Evolutionary conservation across 1,139 yeast genomes (phyloP), one percentile per base, ranked within the genome.

Genomic region (Suhomyces ambrosiae): DNA sequence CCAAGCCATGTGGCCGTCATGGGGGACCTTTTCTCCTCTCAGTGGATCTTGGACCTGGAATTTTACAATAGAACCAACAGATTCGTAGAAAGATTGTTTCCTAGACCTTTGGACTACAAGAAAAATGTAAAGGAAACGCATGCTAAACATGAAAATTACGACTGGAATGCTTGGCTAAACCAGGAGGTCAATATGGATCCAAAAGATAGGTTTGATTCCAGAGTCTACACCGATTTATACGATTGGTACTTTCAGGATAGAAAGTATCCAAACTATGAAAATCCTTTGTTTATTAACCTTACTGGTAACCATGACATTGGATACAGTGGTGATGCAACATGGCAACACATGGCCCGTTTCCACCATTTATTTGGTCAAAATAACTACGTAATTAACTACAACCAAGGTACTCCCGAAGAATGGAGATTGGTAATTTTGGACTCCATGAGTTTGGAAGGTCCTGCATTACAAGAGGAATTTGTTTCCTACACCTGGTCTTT

Each of bases 291-390:
- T 53, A 74, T 88, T 42, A 90, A 92, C 55, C 68, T 92, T 28
- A 83, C 96, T 0, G 98, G 98, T 2, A 94, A 92, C 57, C 98
- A 92, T 58, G 98, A 92, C 58, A 81, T 92, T 40, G 98, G 98
- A 0, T 92, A 92, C 57, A 80, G 88, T 37, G 97, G 97, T 0
- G 98, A 94, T 62, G 88, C 95, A 32, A 88, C 96, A 0, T 80
- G 83, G 71, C 96, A 87, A 54, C 95, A 95, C 52, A 78, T 89
- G 80, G 79, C 87, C 1, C 71, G 98, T 45, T 94, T 80, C 65
- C 75, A 73, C 38, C 64, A 66, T 19, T 65, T 83, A 22, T 90
- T 86, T 62, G 98, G 98, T 12, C 79, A 81, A 50, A 87, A 88
- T 52, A 92, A 90, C 61, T 90, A 72, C 56, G 87, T 86, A 60